A percentile compares a stretch with the other conserved stretches of the same genome.
Conservation (phyloP, 2,329 filamentous ascomycete species). For the Coleophoma cylindrospora region DNA sequence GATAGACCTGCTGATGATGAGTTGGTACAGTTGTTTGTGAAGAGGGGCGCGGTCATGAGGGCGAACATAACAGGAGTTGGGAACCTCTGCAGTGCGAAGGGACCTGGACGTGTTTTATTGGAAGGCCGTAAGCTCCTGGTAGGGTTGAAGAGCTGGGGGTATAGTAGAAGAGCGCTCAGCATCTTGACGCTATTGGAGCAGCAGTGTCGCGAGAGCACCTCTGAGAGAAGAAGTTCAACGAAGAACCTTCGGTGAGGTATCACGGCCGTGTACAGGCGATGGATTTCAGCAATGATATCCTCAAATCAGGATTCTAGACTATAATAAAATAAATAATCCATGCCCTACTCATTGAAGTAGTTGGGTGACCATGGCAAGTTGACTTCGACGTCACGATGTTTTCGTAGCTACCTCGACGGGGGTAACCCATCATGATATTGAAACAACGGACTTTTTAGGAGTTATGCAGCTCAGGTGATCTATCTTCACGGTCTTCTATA, state of each 20-base stretch:
- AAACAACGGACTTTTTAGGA: too few species aligned
- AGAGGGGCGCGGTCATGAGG: conserved; percentile 41
- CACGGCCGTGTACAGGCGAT: too few species aligned
- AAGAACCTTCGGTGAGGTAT: neutral
- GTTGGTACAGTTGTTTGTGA: conserved; percentile 50
- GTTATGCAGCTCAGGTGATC: too few species aligned
- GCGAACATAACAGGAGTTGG: conserved; percentile 48
- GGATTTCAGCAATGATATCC: too few species aligned
- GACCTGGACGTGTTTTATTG: conserved; percentile 30
- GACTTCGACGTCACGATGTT: too few species aligned
- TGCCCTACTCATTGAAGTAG: too few species aligned
- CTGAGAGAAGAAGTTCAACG: neutral
- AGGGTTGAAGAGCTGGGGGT: conserved; percentile 17
- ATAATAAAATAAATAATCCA: too few species aligned
- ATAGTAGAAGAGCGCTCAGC: conserved; percentile 2
- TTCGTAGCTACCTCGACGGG: too few species aligned
- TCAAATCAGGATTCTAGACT: too few species aligned
- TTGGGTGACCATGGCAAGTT: too few species aligned
- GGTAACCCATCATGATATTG: too few species aligned
- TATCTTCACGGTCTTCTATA: too few species aligned
- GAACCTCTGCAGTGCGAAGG: conserved; percentile 35
- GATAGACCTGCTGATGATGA: conserved; percentile 54
- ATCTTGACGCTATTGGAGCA: conserved; percentile 1
- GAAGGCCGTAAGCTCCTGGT: conserved; percentile 33
- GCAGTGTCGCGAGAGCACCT: neutral